A percentile compares a stretch with the other conserved stretches of the same genome.
Evolutionary conservation across 2,329 filamentous ascomycete species (phyloP).

Genomic region (Lecanicillium sp.): DNA sequence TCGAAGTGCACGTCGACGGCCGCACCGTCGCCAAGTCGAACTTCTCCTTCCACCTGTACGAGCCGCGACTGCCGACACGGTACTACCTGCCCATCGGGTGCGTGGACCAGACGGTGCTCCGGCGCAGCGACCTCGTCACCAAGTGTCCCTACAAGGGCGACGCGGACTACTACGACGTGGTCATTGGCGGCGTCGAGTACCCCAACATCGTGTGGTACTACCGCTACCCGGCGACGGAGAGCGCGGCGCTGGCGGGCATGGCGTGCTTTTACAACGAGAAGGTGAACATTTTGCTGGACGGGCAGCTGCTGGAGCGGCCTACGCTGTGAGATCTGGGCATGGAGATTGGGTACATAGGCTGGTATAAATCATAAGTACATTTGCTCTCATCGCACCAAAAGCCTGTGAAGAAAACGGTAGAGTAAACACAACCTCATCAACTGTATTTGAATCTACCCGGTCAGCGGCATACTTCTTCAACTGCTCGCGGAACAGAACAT

Average conservation of each 20-base stretch:
- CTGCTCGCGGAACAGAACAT: slow-evolving; percentile 10
- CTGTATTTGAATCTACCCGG: slow-evolving; percentile 11
- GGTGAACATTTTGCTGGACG: slow-evolving; percentile 56
- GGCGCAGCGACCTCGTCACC: slow-evolving; percentile 45
- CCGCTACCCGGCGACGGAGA: slow-evolving; percentile 49
- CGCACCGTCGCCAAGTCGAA: slow-evolving; percentile 39
- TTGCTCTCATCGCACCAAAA: too few relatives aligned
- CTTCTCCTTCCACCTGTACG: slow-evolving; percentile 48
- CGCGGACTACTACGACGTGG: slow-evolving; percentile 55
- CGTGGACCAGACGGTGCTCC: slow-evolving; percentile 40
- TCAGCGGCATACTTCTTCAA: slow-evolving; percentile 12
- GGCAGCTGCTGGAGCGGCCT: slow-evolving; percentile 30
- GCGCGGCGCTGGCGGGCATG: slow-evolving; percentile 46
- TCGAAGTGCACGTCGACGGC: slow-evolving; percentile 46
- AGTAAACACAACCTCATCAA: too few relatives aligned
- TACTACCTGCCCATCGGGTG: slow-evolving; percentile 53
- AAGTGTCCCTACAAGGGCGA: slow-evolving; percentile 63
- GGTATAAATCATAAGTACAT: too few relatives aligned
- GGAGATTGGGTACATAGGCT: neutral
- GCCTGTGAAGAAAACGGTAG: too few relatives aligned
- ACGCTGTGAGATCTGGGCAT: slow-evolving; percentile 16
- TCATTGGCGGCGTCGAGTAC: slow-evolving; percentile 36
- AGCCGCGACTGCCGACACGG: slow-evolving; percentile 53
- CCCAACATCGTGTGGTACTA: slow-evolving; percentile 60
- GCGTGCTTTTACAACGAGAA: slow-evolving; percentile 65